Conservation (phyloP, 345 rosid genomes). For the Cardamine occulta region DNA sequence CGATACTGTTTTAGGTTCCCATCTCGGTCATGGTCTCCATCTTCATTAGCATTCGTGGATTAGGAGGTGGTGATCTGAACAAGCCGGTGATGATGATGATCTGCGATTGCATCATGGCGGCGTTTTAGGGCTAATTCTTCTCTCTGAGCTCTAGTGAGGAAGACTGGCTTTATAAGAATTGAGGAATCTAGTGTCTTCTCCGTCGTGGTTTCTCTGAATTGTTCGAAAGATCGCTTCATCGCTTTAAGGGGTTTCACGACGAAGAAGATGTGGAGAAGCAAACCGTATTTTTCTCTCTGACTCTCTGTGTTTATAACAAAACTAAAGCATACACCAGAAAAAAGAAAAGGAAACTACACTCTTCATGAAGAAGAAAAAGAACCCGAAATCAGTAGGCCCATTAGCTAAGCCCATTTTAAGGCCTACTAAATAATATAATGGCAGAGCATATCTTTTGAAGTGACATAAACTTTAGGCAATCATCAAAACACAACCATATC, state of each 20-base stretch:
- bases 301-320: neutral
- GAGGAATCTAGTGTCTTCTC: constrained; percentile 25
- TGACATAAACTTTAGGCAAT: too few relatives aligned
- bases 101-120: constrained; percentile 68
- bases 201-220: constrained; percentile 18
- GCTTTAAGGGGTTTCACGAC: neutral
- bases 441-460: neutral
- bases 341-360: too few relatives aligned
- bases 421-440: neutral
- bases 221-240: constrained; percentile 49
- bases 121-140: constrained; percentile 76
- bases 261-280: neutral
- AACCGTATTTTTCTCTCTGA: neutral
- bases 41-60: neutral
- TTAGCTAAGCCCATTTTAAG: neutral
- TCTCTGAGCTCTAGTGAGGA: constrained; percentile 64
- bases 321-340: neutral
- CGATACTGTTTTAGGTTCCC: neutral
- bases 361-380: too few relatives aligned
- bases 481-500: neutral
- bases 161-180: constrained; percentile 51
- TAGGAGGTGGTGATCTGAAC: constrained; percentile 35
- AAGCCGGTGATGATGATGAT: constrained; percentile 48
- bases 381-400: neutral
- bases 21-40: constrained; percentile 6